phyloP scores from a whole-genome alignment of 1,284 basidiomycete genomes.

The Pholiota adiposa region DNA sequence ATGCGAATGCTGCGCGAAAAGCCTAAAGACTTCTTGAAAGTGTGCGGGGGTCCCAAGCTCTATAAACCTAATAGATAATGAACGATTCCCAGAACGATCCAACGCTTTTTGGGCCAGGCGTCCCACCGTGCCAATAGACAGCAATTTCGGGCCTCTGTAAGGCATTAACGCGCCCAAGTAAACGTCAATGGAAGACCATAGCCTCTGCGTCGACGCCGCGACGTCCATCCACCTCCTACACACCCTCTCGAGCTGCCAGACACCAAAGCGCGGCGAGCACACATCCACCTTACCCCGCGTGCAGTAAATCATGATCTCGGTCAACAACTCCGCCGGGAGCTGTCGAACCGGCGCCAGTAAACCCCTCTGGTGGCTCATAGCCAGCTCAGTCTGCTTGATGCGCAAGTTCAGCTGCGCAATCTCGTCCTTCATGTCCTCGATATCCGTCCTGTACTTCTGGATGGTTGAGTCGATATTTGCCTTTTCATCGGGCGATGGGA shows the following conservation, averaged over 20 bases:
- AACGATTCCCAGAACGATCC: slow-evolving; percentile 7
- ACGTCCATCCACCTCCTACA: slow-evolving; percentile 16
- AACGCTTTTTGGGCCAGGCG: slow-evolving; percentile 5
- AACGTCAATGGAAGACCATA: slow-evolving; percentile 18
- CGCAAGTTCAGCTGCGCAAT: neutral
- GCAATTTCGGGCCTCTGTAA: slow-evolving; percentile 3
- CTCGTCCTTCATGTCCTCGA: slow-evolving; percentile 4
- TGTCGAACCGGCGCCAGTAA: slow-evolving; percentile 14
- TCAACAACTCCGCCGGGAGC: slow-evolving; percentile 15
- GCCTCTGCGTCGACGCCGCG: neutral
- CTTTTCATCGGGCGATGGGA: slow-evolving; percentile 7
- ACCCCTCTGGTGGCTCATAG: slow-evolving; percentile 1
- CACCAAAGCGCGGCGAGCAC: slow-evolving; percentile 11
- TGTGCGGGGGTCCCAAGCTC: slow-evolving; percentile 10
- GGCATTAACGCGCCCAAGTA: slow-evolving; percentile 9
- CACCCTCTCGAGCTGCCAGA: slow-evolving; percentile 17
- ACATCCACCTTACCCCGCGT: slow-evolving; percentile 13
- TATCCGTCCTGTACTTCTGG: neutral
- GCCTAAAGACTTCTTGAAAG: slow-evolving; percentile 11
- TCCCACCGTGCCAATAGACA: slow-evolving; percentile 2
- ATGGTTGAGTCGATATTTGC: neutral
- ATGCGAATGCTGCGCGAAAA: slow-evolving; percentile 12
- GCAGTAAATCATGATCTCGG: slow-evolving; percentile 13
- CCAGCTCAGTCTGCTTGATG: slow-evolving; percentile 6
- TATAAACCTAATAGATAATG: slow-evolving; percentile 13